Conservation (phyloP, 306 rosid genomes). For the Begonia loranthoides region DNA sequence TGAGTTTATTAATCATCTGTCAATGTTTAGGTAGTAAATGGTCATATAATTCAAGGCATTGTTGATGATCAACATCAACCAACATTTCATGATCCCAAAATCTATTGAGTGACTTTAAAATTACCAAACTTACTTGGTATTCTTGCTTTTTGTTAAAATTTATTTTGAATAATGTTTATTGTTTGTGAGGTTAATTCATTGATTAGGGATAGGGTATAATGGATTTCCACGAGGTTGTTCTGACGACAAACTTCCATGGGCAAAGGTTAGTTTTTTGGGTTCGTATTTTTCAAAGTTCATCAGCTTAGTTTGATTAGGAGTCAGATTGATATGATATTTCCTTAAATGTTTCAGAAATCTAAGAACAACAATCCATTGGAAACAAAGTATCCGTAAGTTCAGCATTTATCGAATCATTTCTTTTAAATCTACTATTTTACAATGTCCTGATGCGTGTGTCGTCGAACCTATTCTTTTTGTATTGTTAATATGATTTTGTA, state of each 20-base stretch:
- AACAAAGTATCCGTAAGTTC: conserved; percentile 86
- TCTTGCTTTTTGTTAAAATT: no score
- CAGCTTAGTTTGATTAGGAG: not conserved
- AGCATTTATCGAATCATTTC: conserved; percentile 2
- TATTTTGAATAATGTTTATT: no score
- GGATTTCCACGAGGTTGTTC: conserved; percentile 97
- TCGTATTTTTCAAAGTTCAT: not conserved
- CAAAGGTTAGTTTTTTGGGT: conserved; percentile 50
- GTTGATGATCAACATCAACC: not conserved
- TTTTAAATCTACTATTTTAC: conserved; percentile 1
- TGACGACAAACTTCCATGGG: conserved; percentile 93
- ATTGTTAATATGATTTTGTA: conserved; percentile 4
- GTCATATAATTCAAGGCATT: not conserved
- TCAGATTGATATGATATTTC: not conserved
- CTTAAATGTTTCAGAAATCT: conserved; percentile 51
- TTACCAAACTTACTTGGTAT: no score
- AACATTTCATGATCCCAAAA: no score
- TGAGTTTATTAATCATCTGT: conserved; percentile 16
- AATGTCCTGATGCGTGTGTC: conserved; percentile 13
- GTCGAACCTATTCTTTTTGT: conserved; percentile 3
- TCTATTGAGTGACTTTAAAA: no score
- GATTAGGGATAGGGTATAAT: conserved; percentile 78
- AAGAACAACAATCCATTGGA: conserved; percentile 73
- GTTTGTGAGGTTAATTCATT: not conserved
- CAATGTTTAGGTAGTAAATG: not conserved